phyloP scores from a whole-genome alignment of 345 rosid genomes.

The Psidium guajava region DNA sequence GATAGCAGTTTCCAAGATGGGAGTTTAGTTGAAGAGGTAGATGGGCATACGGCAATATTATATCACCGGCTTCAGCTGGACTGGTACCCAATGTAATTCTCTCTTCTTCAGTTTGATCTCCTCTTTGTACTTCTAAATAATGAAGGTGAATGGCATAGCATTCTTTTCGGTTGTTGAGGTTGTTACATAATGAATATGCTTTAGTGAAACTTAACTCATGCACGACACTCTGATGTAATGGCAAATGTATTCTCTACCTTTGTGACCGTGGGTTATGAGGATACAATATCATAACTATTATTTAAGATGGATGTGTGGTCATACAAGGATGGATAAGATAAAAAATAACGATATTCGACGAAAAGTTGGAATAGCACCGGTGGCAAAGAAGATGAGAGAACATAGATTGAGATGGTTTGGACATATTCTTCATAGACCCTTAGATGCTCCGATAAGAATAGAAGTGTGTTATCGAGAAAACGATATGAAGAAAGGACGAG shows the following conservation, averaged over 20 bases:
- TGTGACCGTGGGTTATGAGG: background rate
- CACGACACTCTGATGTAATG: background rate
- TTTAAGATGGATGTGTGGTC: no score
- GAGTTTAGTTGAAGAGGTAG: constrained; percentile 97
- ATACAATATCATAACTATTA: background rate
- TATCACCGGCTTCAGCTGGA: constrained; percentile 95
- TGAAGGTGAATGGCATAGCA: background rate
- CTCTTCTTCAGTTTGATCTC: background rate
- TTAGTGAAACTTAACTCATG: background rate
- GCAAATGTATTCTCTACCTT: background rate
- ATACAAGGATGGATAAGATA: no score
- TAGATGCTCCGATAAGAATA: no score
- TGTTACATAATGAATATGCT: background rate
- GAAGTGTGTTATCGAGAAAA: no score
- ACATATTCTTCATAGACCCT: no score
- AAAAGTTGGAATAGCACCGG: no score
- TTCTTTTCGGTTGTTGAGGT: background rate
- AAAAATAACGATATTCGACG: no score
- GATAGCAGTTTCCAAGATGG: constrained; percentile 94
- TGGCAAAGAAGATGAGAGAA: no score
- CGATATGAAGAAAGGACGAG: no score
- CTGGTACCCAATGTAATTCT: constrained; percentile 81
- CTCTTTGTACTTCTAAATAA: background rate
- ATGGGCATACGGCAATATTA: constrained; percentile 98
- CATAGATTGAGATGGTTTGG: no score